phyloP scores from a whole-genome alignment of 768 basidiomycete species.

The Amyloporia xantha region DNA sequence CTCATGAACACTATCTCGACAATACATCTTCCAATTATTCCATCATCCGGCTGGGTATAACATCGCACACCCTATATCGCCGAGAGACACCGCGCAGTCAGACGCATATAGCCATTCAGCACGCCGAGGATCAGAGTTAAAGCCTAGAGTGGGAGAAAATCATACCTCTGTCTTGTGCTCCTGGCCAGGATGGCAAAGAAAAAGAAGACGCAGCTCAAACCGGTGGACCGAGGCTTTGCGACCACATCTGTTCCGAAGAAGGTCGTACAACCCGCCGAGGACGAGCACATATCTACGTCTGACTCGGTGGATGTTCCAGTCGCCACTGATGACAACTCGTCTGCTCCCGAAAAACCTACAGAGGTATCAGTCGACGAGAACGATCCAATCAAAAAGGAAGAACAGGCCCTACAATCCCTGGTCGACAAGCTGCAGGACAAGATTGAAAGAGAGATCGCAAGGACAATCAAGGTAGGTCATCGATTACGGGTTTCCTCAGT shows the following conservation, averaged over 20 bases:
- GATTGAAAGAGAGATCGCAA: slow-evolving; percentile 76
- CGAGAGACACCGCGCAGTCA: too few relatives aligned
- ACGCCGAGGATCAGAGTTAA: too few relatives aligned
- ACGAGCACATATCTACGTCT: slow-evolving; percentile 14
- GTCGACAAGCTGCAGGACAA: slow-evolving; percentile 84
- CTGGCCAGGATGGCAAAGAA: slow-evolving; percentile 69
- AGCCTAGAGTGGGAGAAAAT: too few relatives aligned
- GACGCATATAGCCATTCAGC: too few relatives aligned
- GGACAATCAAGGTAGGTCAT: slow-evolving; percentile 57
- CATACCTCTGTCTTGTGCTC: too few relatives aligned
- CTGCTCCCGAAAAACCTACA: neutral
- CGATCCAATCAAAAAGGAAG: slow-evolving; percentile 38
- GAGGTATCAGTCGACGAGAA: slow-evolving; percentile 25
- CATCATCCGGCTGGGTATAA: neutral
- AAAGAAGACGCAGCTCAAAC: slow-evolving; percentile 77
- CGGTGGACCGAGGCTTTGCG: slow-evolving; percentile 68
- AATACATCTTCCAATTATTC: neutral
- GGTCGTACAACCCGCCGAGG: slow-evolving; percentile 27
- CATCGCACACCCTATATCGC: too few relatives aligned
- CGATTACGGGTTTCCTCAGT: too few relatives aligned
- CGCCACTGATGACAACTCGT: slow-evolving; percentile 5
- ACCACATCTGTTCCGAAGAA: slow-evolving; percentile 85
- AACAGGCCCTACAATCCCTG: slow-evolving; percentile 57
- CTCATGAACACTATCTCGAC: neutral
- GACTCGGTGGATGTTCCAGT: slow-evolving; percentile 20